Conservation (phyloP, 176 grass and related monocot species). For the Saccharum officinarum region DNA sequence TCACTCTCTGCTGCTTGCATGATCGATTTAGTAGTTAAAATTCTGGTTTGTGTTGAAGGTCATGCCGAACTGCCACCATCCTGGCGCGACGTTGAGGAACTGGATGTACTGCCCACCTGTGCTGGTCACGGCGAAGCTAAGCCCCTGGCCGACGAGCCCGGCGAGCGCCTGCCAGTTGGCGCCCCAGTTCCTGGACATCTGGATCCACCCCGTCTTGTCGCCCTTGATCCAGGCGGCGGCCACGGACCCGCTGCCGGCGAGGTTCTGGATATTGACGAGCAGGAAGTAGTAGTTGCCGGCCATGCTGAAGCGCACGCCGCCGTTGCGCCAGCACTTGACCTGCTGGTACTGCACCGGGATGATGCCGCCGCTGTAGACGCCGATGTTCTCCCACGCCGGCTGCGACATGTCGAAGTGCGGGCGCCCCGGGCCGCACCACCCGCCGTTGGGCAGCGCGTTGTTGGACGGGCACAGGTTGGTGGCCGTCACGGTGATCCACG, state of each 20-base stretch:
- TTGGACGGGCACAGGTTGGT: slow-evolving; percentile 72
- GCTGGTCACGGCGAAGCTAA: slow-evolving; percentile 48
- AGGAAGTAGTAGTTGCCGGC: slow-evolving; percentile 52
- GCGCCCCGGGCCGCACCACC: slow-evolving; percentile 62
- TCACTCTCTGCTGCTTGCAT: too few relatives aligned
- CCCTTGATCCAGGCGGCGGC: slow-evolving; percentile 27
- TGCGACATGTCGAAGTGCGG: slow-evolving; percentile 78
- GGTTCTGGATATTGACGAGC: slow-evolving; percentile 54
- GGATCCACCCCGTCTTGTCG: slow-evolving; percentile 33
- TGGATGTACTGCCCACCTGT: slow-evolving; percentile 46
- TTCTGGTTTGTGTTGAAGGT: slow-evolving; percentile 40
- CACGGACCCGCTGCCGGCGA: slow-evolving; percentile 50
- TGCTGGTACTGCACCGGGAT: slow-evolving; percentile 55
- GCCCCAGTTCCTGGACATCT: slow-evolving; percentile 54
- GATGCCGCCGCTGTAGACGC: slow-evolving; percentile 32
- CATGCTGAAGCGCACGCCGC: slow-evolving; percentile 48
- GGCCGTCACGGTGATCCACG: slow-evolving; percentile 28
- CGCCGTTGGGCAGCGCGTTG: slow-evolving; percentile 44
- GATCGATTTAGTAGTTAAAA: slow-evolving; percentile 7
- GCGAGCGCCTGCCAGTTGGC: slow-evolving; percentile 49
- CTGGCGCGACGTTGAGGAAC: slow-evolving; percentile 31
- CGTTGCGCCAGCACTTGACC: slow-evolving; percentile 48
- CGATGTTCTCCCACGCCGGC: slow-evolving; percentile 58
- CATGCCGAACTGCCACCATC: slow-evolving; percentile 54
- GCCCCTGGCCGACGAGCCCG: slow-evolving; percentile 37